phyloP scores from a whole-genome alignment of 495 filamentous ascomycete genomes.

The Pyrenula massariospora region DNA sequence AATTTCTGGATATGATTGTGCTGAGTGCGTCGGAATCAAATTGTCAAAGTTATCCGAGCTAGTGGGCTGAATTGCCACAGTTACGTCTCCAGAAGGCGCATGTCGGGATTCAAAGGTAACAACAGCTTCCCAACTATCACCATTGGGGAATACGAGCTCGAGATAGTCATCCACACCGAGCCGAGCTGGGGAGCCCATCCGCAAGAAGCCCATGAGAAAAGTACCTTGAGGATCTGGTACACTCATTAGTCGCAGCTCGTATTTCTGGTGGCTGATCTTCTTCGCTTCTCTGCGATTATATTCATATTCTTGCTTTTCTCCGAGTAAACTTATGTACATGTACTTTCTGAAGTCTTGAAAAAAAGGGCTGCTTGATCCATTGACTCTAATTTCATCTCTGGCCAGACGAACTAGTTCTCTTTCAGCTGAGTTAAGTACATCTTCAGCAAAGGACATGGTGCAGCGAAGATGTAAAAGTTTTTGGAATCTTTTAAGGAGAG shows the following conservation, averaged over 20 bases:
- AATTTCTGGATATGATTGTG: no score
- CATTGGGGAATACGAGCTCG: not conserved
- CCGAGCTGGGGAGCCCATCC: not conserved
- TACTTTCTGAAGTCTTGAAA: no score
- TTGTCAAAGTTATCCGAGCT: not conserved
- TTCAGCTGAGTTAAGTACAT: no score
- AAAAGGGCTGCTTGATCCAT: no score
- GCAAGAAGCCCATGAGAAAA: not conserved
- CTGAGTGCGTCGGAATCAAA: not conserved
- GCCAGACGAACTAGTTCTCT: no score
- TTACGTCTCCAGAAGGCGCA: not conserved
- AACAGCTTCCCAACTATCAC: not conserved
- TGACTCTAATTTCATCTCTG: no score
- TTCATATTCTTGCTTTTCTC: not conserved
- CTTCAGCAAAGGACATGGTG: no score
- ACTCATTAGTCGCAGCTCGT: not conserved
- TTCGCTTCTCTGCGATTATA: not conserved
- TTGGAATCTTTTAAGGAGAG: no score
- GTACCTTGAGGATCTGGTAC: not conserved
- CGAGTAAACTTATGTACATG: not conserved
- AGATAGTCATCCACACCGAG: not conserved
- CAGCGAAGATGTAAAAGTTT: no score
- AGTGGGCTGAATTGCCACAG: not conserved
- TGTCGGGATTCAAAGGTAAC: not conserved
- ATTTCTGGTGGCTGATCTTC: not conserved